These are phyloP conservation scores for Nepenthes mirabilis DNA, from an alignment of 148 eudicot genomes.

Conservation along the genomic window DNA sequence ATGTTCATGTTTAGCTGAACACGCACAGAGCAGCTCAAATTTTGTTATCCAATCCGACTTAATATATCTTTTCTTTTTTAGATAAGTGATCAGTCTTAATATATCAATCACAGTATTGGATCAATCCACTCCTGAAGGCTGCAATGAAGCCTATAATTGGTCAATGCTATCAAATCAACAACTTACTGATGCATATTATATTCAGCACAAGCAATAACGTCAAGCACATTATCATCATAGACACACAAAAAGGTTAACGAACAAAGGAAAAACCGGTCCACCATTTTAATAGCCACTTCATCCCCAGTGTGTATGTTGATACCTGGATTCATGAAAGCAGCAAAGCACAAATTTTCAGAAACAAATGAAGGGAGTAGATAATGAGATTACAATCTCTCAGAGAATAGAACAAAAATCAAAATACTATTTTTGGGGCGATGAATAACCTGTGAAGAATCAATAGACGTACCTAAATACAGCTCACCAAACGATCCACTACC, in stretches of 20 bases:
- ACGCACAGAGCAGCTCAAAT: too few relatives aligned
- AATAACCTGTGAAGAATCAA: not conserved
- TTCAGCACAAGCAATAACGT: too few relatives aligned
- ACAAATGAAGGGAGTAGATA: not conserved
- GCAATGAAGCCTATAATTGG: not conserved
- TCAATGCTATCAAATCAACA: not conserved
- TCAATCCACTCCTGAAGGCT: too few relatives aligned
- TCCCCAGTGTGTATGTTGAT: slow-evolving; percentile 78
- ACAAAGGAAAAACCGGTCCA: slow-evolving; percentile 7
- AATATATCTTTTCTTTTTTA: too few relatives aligned
- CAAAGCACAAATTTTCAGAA: slow-evolving; percentile 12
- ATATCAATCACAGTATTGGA: too few relatives aligned
- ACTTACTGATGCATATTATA: not conserved
- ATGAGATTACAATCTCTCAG: slow-evolving; percentile 2
- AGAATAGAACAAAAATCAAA: not conserved
- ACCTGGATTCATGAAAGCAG: slow-evolving; percentile 35
- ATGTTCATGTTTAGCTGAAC: too few relatives aligned
- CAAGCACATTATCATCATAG: not conserved
- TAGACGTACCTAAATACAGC: slow-evolving; percentile 57
- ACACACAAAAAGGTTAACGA: not conserved
- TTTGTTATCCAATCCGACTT: too few relatives aligned
- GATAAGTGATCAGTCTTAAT: too few relatives aligned
- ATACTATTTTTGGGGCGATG: not conserved
- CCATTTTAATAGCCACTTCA: slow-evolving; percentile 86
- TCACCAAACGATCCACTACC: slow-evolving; percentile 95